Evolutionary conservation across 495 filamentous ascomycete species (phyloP).

Genomic region (Podospora didyma): DNA sequence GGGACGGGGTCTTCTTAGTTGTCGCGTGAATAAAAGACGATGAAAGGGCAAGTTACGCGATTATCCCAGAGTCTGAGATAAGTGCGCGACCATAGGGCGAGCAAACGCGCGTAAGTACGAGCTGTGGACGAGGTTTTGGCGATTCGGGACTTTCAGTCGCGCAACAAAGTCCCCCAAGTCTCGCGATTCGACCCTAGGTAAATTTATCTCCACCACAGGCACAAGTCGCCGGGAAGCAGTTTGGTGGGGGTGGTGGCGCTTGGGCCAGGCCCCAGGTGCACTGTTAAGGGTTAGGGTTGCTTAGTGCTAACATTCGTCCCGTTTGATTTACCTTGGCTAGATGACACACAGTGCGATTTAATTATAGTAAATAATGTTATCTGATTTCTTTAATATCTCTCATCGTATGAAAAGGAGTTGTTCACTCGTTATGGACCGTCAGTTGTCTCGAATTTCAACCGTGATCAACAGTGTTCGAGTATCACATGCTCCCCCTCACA

Average conservation of each 20-base stretch:
- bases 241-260: slow-evolving; percentile 3
- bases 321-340: too few relatives aligned
- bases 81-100: slow-evolving; percentile 7
- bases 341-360: too few relatives aligned
- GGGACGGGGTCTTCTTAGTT: slow-evolving; percentile 8
- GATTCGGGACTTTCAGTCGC: slow-evolving; percentile 3
- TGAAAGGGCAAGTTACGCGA: slow-evolving; percentile 12
- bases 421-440: too few relatives aligned
- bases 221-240: not conserved
- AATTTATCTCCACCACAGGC: slow-evolving; percentile 11
- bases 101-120: slow-evolving; percentile 17
- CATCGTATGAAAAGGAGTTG: too few relatives aligned
- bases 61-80: not conserved
- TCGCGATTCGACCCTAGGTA: slow-evolving; percentile 15
- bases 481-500: too few relatives aligned
- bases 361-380: too few relatives aligned
- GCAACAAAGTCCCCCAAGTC: not conserved
- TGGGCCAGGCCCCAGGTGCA: not conserved
- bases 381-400: too few relatives aligned
- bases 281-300: not conserved
- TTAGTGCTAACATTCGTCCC: too few relatives aligned
- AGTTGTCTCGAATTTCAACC: too few relatives aligned
- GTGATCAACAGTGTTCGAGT: too few relatives aligned
- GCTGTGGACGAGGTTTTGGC: not conserved
- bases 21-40: not conserved